Evolutionary conservation across 495 filamentous ascomycete genomes (phyloP), one percentile per base, ranked within the genome.

Genomic region (Peziza echinospora): DNA sequence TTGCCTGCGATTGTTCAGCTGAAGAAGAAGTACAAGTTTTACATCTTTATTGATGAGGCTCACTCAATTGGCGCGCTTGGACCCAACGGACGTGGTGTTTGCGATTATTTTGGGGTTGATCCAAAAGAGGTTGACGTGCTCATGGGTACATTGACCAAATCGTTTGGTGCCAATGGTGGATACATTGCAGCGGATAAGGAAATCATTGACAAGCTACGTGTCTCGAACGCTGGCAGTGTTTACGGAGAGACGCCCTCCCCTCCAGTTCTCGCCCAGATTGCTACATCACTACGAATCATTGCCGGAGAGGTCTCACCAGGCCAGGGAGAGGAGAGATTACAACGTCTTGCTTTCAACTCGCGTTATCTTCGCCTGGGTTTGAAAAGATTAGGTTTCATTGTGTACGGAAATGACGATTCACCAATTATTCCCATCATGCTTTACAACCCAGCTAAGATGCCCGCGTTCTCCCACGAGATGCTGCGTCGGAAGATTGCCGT

Each of bases 381-480:
- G 62, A 97, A 96, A 68, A 80, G 89, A 53, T 78, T 97, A 56
- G 89, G 89, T 45, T 86, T 84, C 69, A 97, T 97, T 61, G 77
- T 93, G 45, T 91, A 84, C 57, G 89, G 89, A 47, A 84, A 94
- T 60, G 89, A 97, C 63, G 89, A 97, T 64, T 93, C 84, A 13
- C 89, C 89, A 46, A 96, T 97, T 62, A 84, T 97, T 51, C 89
- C 89, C 43, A 51, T 96, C 55, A 67, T 93, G 47, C 74, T 97
- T 25, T 97, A 93, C 68, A 84, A 93, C 65, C 91, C 89, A 8
- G 89, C 80, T 47, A 97, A 97, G 64, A 92, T 97, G 67, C 82
- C 89, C 6, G 89, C 89, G 25, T 97, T 97, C 64, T 92, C 84
- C 26, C 89, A 92, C 61, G 87, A 96, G 63, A 96, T 97, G 89